Evolutionary conservation across 306 rosid genomes (phyloP).

Genomic region (Amphicarpaea edgeworthii): DNA sequence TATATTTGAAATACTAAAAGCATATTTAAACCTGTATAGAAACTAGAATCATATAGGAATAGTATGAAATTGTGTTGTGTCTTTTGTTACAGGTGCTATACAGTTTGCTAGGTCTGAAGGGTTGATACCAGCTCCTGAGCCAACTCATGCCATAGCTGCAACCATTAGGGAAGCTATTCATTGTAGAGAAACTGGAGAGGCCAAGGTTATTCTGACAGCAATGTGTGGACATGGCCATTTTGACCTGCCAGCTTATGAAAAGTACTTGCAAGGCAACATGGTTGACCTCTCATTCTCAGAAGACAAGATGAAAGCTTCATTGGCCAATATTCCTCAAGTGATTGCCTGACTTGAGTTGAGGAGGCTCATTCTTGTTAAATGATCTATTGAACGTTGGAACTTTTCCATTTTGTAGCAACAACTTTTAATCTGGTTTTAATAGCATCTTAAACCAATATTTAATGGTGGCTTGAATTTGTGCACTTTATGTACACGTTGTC

Average conservation of each 20-base stretch:
- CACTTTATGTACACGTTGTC: too few relatives aligned
- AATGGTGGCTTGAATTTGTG: too few relatives aligned
- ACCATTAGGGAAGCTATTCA: conserved; percentile 86
- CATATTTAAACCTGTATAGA: too few relatives aligned
- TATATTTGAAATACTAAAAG: too few relatives aligned
- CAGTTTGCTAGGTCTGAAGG: conserved; percentile 93
- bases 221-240: conserved; percentile 99
- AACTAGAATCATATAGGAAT: background rate
- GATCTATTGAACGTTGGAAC: too few relatives aligned
- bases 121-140: conserved; percentile 94
- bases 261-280: conserved; percentile 85
- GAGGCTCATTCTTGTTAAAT: conserved; percentile 15
- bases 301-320: conserved; percentile 66
- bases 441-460: too few relatives aligned
- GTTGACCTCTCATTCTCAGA: conserved; percentile 83
- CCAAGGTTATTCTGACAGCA: conserved; percentile 91
- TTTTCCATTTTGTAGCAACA: too few relatives aligned
- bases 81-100: conserved; percentile 72
- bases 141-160: conserved; percentile 93
- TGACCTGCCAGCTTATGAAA: conserved; percentile 83
- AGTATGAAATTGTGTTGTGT: conserved; percentile 7
- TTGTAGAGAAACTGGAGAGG: conserved; percentile 81
- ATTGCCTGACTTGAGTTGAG: conserved; percentile 48
- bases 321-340: conserved; percentile 66
- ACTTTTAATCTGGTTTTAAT: too few relatives aligned